Evolutionary conservation across 2,329 filamentous ascomycete species (phyloP).

Genomic region (Lachnellula hyalina): DNA sequence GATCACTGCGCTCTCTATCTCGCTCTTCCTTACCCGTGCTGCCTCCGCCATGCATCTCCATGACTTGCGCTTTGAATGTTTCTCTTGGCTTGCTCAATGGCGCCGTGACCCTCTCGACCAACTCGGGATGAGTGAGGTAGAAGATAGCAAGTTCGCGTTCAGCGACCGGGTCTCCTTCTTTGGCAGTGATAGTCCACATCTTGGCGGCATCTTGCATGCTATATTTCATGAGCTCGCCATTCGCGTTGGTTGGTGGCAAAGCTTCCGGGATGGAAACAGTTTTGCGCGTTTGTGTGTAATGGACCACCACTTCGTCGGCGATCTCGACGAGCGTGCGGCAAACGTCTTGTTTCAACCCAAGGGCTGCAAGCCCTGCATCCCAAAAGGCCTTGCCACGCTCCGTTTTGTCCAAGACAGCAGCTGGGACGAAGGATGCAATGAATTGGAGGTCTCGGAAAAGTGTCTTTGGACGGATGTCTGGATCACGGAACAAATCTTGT

Average conservation of each 20-base stretch:
- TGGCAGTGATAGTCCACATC: conserved; percentile 91
- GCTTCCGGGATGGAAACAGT: conserved; percentile 22
- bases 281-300: conserved; percentile 61
- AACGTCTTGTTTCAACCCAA: conserved; percentile 78
- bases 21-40: conserved; percentile 39
- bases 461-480: conserved; percentile 68
- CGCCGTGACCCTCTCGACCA: conserved; percentile 72
- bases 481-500: conserved; percentile 60
- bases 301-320: conserved; percentile 61
- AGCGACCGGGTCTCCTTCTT: conserved; percentile 81
- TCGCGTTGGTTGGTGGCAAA: conserved; percentile 30
- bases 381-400: conserved; percentile 70
- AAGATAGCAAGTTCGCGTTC: conserved; percentile 91
- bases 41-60: conserved; percentile 57
- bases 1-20: conserved; percentile 66
- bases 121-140: conserved; percentile 86
- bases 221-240: conserved; percentile 50
- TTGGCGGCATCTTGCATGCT: conserved; percentile 74
- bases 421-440: conserved; percentile 60
- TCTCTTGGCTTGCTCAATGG: conserved; percentile 80
- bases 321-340: conserved; percentile 66
- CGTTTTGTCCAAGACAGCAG: conserved; percentile 54
- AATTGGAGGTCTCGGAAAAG: conserved; percentile 78
- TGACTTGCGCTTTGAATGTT: conserved; percentile 82
- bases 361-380: conserved; percentile 79